phyloP scores from a whole-genome alignment of 2,329 filamentous ascomycete genomes.

The Alternaria hordeiaustralica region DNA sequence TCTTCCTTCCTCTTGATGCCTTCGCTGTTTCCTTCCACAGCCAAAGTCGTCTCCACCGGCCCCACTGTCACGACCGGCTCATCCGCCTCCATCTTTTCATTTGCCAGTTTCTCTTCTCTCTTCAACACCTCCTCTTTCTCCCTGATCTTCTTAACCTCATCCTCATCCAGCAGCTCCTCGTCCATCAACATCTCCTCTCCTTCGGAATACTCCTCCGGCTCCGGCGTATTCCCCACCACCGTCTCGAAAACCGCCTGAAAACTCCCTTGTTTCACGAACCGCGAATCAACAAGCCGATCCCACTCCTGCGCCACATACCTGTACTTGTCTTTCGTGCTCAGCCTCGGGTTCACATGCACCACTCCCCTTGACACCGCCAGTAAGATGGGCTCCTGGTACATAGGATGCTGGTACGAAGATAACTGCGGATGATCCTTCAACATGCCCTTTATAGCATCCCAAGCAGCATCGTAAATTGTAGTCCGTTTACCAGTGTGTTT shows the following conservation, averaged over 20 bases:
- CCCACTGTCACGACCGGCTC: neutral
- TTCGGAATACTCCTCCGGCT: neutral
- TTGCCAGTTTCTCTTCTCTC: neutral
- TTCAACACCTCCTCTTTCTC: neutral
- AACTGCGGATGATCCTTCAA: conserved; percentile 14
- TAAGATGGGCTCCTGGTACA: conserved; percentile 14
- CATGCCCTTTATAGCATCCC: conserved; percentile 24
- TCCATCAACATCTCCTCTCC: neutral
- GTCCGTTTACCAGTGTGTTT: conserved; percentile 1
- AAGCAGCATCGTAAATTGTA: conserved; percentile 14
- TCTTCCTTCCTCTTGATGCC: neutral
- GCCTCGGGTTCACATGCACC: conserved; percentile 1
- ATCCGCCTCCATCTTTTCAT: neutral
- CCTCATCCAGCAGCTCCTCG: neutral
- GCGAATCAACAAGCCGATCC: conserved; percentile 20
- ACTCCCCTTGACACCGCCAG: conserved; percentile 10
- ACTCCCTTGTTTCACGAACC: conserved; percentile 13
- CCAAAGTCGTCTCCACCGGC: neutral
- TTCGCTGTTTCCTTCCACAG: neutral
- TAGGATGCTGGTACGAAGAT: conserved; percentile 14
- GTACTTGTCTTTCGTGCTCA: conserved; percentile 5
- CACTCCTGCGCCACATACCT: conserved; percentile 19
- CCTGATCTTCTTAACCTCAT: neutral
- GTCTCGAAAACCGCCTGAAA: conserved; percentile 19
- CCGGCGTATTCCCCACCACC: neutral